A percentile compares a stretch with the other conserved stretches of the same genome.
These are phyloP conservation scores for Tetraselmis chui DNA, from an alignment of 139 green algal genomes.

Conservation along the genomic window DNA sequence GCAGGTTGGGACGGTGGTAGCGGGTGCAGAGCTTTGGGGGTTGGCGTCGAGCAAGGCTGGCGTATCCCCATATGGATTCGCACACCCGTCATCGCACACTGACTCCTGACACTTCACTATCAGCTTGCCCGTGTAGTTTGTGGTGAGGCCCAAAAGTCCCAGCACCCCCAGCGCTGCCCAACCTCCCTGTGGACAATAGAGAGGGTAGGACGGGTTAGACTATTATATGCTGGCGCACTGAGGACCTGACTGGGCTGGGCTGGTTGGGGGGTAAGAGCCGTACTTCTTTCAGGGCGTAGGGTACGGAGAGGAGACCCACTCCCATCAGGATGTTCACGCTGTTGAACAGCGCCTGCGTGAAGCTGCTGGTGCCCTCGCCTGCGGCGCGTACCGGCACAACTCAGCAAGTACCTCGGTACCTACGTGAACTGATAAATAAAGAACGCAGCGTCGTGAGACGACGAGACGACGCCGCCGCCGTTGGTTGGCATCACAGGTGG, in stretches of 20 bases:
- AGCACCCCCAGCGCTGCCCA: conserved; percentile 20
- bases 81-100: not conserved
- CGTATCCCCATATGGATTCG: not conserved
- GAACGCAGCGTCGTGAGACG: too few relatives aligned
- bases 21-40: not conserved
- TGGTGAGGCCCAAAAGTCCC: conserved; percentile 9
- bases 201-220: not conserved
- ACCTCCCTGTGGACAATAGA: conserved; percentile 4
- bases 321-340: conserved; percentile 24
- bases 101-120: conserved; percentile 10
- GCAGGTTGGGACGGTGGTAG: not conserved
- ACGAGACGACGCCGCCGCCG: too few relatives aligned
- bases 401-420: too few relatives aligned
- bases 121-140: conserved; percentile 31
- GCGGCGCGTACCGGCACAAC: too few relatives aligned
- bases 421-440: too few relatives aligned
- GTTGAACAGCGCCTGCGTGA: conserved; percentile 18
- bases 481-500: too few relatives aligned
- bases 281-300: conserved; percentile 3
- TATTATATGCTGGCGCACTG: too few relatives aligned
- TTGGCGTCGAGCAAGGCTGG: not conserved
- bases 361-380: conserved; percentile 5
- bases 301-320: conserved; percentile 23
- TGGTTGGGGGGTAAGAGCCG: too few relatives aligned
- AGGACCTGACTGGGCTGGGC: too few relatives aligned